Conservation (phyloP, 73 alveolate genomes). For the Paramecium octaurelia region DNA sequence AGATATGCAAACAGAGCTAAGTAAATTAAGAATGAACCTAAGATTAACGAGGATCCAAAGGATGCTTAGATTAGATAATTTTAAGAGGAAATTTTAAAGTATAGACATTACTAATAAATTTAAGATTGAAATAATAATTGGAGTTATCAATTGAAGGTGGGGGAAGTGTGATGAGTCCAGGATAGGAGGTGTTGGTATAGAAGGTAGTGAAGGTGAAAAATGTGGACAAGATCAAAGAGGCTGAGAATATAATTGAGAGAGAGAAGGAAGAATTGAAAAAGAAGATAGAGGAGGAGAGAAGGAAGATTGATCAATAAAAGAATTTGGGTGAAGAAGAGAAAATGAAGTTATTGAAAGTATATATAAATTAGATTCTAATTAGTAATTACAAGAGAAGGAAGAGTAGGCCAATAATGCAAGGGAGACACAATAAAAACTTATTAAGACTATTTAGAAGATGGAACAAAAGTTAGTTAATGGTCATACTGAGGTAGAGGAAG, state of each 20-base stretch:
- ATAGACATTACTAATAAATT: slow-evolving; percentile 56
- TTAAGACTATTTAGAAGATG: slow-evolving; percentile 82
- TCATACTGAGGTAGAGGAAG: slow-evolving; percentile 78
- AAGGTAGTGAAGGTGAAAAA: slow-evolving; percentile 79
- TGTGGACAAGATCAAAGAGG: slow-evolving; percentile 73
- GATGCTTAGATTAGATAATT: slow-evolving; percentile 93
- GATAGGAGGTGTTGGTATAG: slow-evolving; percentile 69
- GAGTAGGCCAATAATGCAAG: slow-evolving; percentile 71
- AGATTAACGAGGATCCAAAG: slow-evolving; percentile 95
- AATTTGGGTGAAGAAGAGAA: slow-evolving; percentile 78
- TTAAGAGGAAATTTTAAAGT: slow-evolving; percentile 87
- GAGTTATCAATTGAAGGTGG: slow-evolving; percentile 69
- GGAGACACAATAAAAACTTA: slow-evolving; percentile 68
- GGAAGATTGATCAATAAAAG: slow-evolving; percentile 67
- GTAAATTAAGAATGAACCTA: slow-evolving; percentile 88
- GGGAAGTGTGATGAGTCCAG: slow-evolving; percentile 53
- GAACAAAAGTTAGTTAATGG: slow-evolving; percentile 82
- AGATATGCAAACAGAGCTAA: slow-evolving; percentile 97
- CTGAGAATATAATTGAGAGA: slow-evolving; percentile 77
- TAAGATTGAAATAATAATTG: slow-evolving; percentile 64
- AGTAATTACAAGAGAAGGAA: slow-evolving; percentile 75
- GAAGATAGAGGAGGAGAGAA: slow-evolving; percentile 67
- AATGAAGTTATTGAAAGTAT: slow-evolving; percentile 73
- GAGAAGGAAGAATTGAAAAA: slow-evolving; percentile 69
- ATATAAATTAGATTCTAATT: slow-evolving; percentile 60